Percentiles rank a stretch among this genome's conserved stretches.
Conservation (phyloP, 306 rosid species). For the Trichosanthes truncata region DNA sequence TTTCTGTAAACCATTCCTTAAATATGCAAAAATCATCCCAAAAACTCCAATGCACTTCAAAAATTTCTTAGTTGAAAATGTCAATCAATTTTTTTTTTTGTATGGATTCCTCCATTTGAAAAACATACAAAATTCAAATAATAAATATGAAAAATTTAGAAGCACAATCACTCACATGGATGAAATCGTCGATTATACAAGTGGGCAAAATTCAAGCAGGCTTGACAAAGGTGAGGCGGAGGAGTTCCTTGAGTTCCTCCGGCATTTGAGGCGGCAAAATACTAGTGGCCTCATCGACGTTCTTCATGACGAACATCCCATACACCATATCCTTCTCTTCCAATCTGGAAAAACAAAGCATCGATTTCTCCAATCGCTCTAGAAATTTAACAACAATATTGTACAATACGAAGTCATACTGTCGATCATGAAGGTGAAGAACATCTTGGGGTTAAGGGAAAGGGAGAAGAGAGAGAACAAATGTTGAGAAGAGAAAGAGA, state of each 20-base stretch:
- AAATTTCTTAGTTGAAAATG: not conserved
- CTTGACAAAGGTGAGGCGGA: constrained; percentile 43
- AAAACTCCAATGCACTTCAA: not conserved
- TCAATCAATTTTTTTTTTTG: not conserved
- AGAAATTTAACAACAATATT: constrained; percentile 51
- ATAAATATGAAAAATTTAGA: not conserved
- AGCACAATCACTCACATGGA: constrained; percentile 15
- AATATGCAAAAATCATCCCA: no score
- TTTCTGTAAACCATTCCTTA: no score
- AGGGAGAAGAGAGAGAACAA: no score
- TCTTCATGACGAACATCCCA: constrained; percentile 43
- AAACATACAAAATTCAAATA: not conserved
- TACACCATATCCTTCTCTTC: constrained; percentile 51
- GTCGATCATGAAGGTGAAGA: no score
- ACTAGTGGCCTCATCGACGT: constrained; percentile 44
- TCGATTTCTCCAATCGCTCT: constrained; percentile 37
- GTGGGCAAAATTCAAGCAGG: constrained; percentile 41
- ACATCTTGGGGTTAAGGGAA: no score
- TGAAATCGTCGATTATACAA: constrained; percentile 52
- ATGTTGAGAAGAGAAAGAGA: no score
- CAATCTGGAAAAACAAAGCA: constrained; percentile 51
- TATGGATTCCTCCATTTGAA: not conserved
- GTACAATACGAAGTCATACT: constrained; percentile 59
- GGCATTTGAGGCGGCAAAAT: constrained; percentile 67
- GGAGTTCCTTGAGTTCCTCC: constrained; percentile 43